Evolutionary conservation across 345 rosid genomes (phyloP).

Genomic region (Mallotus nudiflorus): DNA sequence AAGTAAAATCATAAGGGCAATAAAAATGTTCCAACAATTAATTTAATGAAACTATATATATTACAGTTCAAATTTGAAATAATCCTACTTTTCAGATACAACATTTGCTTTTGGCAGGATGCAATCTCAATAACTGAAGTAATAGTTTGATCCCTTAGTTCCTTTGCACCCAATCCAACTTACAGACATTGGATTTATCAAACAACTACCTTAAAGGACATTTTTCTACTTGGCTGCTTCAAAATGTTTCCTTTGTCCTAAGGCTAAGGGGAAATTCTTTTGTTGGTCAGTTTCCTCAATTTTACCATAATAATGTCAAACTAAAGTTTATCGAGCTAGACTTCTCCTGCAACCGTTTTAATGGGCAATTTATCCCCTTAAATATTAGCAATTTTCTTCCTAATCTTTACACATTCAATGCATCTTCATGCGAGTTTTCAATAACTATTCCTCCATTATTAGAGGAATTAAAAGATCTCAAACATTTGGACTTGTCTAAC

Average conservation of each 20-base stretch:
- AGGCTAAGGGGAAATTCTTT: too few species aligned
- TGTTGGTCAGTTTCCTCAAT: too few species aligned
- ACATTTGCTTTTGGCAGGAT: slow-evolving; percentile 16
- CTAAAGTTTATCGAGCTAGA: too few species aligned
- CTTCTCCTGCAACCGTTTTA: slow-evolving; percentile 16
- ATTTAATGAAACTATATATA: too few species aligned
- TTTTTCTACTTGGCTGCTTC: too few species aligned
- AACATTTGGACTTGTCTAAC: slow-evolving; percentile 16
- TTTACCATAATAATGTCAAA: too few species aligned
- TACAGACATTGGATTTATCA: background rate
- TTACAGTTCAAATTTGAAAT: too few species aligned
- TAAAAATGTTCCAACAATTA: too few species aligned
- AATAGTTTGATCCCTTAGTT: slow-evolving; percentile 12
- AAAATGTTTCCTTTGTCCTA: too few species aligned
- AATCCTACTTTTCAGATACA: slow-evolving; percentile 22
- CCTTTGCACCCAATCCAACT: slow-evolving; percentile 6
- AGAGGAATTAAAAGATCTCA: slow-evolving; percentile 2
- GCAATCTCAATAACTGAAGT: slow-evolving; percentile 26
- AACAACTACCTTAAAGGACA: too few species aligned
- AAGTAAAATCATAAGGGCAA: too few species aligned
- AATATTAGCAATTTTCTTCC: slow-evolving; percentile 16
- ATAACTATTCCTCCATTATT: slow-evolving; percentile 18
- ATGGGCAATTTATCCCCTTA: too few species aligned
- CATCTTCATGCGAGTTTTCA: slow-evolving; percentile 11
- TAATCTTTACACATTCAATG: slow-evolving; percentile 14